A percentile compares a stretch with the other conserved stretches of the same genome.
Evolutionary conservation across 148 eudicot genomes (phyloP).

Genomic region (Chenopodium quinoa): DNA sequence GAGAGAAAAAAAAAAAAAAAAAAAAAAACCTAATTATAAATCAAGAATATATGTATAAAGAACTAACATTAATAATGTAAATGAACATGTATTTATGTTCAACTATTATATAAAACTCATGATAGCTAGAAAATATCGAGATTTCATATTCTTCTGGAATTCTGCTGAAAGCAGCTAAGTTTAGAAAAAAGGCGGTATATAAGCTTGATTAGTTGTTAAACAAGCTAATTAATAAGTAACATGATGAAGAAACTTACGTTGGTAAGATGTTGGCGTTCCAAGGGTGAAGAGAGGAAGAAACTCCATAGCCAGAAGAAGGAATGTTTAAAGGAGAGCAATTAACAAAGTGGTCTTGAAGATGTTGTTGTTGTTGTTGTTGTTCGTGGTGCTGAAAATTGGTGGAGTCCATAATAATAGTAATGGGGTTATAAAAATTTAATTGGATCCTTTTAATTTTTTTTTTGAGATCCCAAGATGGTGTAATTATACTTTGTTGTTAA

Average conservation of each 20-base stretch:
- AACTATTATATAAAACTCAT: too few relatives aligned
- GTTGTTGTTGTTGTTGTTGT: constrained; percentile 27
- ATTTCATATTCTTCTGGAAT: too few relatives aligned
- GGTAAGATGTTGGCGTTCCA: constrained; percentile 31
- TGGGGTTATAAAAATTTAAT: background rate
- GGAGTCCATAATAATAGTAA: constrained; percentile 36
- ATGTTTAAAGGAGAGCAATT: constrained; percentile 32
- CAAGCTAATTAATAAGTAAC: too few relatives aligned
- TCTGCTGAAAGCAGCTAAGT: too few relatives aligned
- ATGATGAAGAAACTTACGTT: constrained; percentile 24
- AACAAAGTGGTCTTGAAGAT: constrained; percentile 35
- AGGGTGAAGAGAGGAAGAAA: constrained; percentile 28
- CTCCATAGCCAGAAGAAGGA: constrained; percentile 26
- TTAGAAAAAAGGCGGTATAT: too few relatives aligned
- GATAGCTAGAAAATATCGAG: too few relatives aligned
- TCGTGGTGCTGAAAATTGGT: constrained; percentile 39
- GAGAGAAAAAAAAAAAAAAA: too few relatives aligned
- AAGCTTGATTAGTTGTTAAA: too few relatives aligned
- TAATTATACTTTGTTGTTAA: constrained; percentile 29
- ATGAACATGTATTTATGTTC: background rate
- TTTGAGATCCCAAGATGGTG: constrained; percentile 50
- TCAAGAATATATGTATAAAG: too few relatives aligned
- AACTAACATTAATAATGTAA: too few relatives aligned
- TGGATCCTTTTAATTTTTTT: constrained; percentile 20
- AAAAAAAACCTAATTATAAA: too few relatives aligned